Evolutionary conservation across 768 basidiomycete genomes (phyloP).

Genomic region (Boletus coccyginus): DNA sequence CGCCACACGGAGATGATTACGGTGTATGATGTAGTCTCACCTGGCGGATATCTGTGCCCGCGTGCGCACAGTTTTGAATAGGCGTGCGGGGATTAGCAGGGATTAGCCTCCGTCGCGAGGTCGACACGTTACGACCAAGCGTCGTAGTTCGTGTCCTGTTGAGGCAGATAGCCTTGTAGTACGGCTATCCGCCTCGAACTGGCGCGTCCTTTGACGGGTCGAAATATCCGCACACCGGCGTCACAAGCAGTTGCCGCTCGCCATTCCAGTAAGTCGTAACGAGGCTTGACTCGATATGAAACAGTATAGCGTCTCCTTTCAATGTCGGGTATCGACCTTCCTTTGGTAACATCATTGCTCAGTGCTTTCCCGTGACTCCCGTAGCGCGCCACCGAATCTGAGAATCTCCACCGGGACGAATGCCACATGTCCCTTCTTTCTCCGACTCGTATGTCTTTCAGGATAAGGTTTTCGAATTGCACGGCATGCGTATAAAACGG

Average conservation of each 20-base stretch:
- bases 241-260: neutral
- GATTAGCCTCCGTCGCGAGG: neutral
- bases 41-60: constrained; percentile 5
- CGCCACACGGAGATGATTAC: constrained; percentile 8
- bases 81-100: neutral
- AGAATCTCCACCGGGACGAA: neutral
- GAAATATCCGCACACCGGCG: neutral
- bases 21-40: neutral
- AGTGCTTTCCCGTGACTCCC: neutral
- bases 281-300: too few relatives aligned
- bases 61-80: neutral
- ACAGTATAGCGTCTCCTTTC: neutral
- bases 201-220: neutral
- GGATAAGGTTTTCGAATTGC: neutral
- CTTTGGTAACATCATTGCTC: neutral
- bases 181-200: neutral
- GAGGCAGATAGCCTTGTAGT: too few relatives aligned
- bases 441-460: neutral
- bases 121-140: neutral
- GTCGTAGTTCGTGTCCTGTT: neutral
- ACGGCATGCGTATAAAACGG: constrained; percentile 19
- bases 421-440: neutral
- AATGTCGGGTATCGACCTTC: neutral
- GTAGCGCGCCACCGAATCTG: neutral
- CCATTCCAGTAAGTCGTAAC: neutral